These are phyloP conservation scores for Penicillium crustosum DNA, from an alignment of 2,329 filamentous ascomycete species.

Conservation along the genomic window DNA sequence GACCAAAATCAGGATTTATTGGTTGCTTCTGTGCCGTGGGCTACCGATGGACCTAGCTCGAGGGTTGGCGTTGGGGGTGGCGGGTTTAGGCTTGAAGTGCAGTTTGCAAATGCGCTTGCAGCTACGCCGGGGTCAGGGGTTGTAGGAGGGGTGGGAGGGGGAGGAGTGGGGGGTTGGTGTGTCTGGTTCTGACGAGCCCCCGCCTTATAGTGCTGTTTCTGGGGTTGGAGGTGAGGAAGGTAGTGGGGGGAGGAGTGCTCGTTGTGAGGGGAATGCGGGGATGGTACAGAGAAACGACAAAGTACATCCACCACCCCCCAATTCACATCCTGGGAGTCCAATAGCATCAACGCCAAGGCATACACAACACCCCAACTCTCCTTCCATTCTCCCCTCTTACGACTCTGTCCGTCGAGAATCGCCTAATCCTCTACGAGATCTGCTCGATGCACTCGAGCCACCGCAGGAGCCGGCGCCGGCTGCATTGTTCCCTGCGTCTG, in stretches of 20 bases:
- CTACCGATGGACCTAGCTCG: not conserved
- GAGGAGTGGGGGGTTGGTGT: too few relatives aligned
- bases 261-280: not conserved
- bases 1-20: not conserved
- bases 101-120: constrained; percentile 20
- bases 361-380: not conserved
- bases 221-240: not conserved
- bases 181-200: not conserved
- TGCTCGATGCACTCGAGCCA: constrained; percentile 25
- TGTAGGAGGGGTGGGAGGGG: too few relatives aligned
- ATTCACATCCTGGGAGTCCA: not conserved
- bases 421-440: constrained; percentile 18
- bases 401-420: constrained; percentile 18
- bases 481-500: constrained; percentile 5
- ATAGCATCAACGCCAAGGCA: not conserved
- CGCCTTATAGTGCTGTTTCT: constrained; percentile 15
- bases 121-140: not conserved
- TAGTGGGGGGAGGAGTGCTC: not conserved
- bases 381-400: constrained; percentile 15
- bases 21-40: not conserved
- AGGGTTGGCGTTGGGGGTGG: constrained; percentile 12
- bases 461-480: constrained; percentile 23
- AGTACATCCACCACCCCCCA: not conserved
- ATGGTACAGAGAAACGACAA: not conserved
- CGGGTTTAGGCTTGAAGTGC: not conserved